These are phyloP conservation scores for Calonectria hongkongensis DNA, from an alignment of 2,329 filamentous ascomycete genomes.

Conservation along the genomic window DNA sequence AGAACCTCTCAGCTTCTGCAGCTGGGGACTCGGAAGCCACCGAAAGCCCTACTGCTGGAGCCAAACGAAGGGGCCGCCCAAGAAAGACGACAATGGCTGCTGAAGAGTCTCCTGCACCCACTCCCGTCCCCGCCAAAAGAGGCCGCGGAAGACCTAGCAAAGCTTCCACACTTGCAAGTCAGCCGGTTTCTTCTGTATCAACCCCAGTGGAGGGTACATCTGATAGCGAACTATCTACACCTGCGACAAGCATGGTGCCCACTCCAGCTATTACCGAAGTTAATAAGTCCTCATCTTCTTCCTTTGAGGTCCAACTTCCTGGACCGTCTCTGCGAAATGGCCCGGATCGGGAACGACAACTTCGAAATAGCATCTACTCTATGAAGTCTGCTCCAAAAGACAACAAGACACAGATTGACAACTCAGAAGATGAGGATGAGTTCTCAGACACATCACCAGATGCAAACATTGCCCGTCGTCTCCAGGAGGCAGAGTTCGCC, in stretches of 20 bases:
- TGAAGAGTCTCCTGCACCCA: constrained; percentile 32
- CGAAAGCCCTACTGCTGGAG: constrained; percentile 22
- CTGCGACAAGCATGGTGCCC: constrained; percentile 61
- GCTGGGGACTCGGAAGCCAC: constrained; percentile 7
- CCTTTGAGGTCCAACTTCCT: constrained; percentile 58
- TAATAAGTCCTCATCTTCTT: constrained; percentile 43
- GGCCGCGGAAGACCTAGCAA: constrained; percentile 46
- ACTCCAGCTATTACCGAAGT: constrained; percentile 57
- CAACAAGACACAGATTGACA: constrained; percentile 62
- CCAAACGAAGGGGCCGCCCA: constrained; percentile 53
- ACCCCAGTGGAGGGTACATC: constrained; percentile 57
- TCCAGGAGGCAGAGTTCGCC: constrained; percentile 59
- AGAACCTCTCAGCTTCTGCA: constrained; percentile 40
- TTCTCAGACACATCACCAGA: constrained; percentile 53
- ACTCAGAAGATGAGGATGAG: constrained; percentile 62
- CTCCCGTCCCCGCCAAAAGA: constrained; percentile 35
- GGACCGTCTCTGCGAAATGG: constrained; percentile 41
- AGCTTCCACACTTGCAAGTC: constrained; percentile 47
- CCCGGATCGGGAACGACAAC: constrained; percentile 55
- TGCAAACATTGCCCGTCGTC: constrained; percentile 57
- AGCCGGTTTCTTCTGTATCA: constrained; percentile 58
- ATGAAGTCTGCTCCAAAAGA: constrained; percentile 68
- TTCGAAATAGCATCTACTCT: constrained; percentile 67
- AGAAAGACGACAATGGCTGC: constrained; percentile 43
- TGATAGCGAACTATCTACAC: constrained; percentile 60